Conservation (phyloP, 768 basidiomycete genomes). For the Trametes cingulata region DNA sequence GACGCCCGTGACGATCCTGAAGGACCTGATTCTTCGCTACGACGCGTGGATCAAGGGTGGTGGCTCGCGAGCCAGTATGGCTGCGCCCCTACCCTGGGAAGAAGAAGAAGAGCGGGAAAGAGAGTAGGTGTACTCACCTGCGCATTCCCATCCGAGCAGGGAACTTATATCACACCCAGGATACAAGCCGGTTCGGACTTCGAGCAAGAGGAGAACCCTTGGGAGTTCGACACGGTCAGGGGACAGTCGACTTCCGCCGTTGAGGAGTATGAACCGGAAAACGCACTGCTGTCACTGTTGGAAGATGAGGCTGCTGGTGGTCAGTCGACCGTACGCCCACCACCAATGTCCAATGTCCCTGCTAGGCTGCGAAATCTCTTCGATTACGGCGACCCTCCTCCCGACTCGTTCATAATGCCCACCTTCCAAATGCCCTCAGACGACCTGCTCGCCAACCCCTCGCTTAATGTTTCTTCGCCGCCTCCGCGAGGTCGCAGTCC, state of each 20-base stretch:
- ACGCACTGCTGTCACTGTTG: constrained; percentile 2
- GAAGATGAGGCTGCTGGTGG: constrained; percentile 30
- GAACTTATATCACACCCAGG: not conserved
- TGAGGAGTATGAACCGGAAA: constrained; percentile 9
- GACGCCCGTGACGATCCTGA: constrained; percentile 63
- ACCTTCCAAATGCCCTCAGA: constrained; percentile 30
- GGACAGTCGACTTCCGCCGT: constrained; percentile 35
- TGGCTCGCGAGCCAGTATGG: constrained; percentile 77
- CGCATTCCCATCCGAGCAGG: not conserved
- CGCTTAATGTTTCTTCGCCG: constrained; percentile 34
- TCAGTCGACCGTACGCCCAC: constrained; percentile 52
- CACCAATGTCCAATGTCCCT: constrained; percentile 56
- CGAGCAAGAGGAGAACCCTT: constrained; percentile 44
- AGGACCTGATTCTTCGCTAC: constrained; percentile 79
- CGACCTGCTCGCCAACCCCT: constrained; percentile 14
- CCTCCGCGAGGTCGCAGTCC: constrained; percentile 38
- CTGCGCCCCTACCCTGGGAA: constrained; percentile 72
- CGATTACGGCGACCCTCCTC: constrained; percentile 50
- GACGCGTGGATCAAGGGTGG: constrained; percentile 69
- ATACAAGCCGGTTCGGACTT: not conserved
- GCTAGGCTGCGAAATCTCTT: constrained; percentile 80
- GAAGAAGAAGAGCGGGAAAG: constrained; percentile 51
- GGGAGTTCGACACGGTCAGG: constrained; percentile 80
- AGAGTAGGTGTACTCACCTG: constrained; percentile 17
- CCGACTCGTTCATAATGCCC: constrained; percentile 47